phyloP scores from a whole-genome alignment of 2,329 filamentous ascomycete genomes.

The Zymoseptoria passerinii region DNA sequence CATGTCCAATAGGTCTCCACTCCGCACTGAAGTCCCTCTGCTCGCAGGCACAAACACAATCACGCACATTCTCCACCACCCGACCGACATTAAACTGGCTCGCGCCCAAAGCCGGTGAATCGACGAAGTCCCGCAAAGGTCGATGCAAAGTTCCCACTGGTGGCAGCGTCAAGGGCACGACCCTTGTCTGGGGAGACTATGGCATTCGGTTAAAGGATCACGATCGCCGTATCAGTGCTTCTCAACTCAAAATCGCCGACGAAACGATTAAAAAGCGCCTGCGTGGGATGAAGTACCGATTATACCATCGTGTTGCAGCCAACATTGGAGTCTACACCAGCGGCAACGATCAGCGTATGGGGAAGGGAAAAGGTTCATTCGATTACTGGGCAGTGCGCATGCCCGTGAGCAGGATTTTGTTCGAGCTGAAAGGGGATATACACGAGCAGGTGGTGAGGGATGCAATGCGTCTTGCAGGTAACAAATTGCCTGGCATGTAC shows the following conservation, averaged over 20 bases:
- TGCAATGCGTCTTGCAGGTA: conserved; percentile 85
- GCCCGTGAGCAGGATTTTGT: conserved; percentile 81
- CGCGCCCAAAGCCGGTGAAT: conserved; percentile 67
- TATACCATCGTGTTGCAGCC: conserved; percentile 85
- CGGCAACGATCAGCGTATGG: conserved; percentile 97
- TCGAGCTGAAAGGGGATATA: conserved; percentile 82
- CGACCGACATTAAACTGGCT: conserved; percentile 59
- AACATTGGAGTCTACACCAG: conserved; percentile 93
- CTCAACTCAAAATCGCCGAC: conserved; percentile 81
- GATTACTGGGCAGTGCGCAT: conserved; percentile 93
- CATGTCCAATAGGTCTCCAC: conserved; percentile 31
- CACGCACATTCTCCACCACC: conserved; percentile 24
- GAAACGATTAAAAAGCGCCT: conserved; percentile 86
- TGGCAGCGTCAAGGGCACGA: conserved; percentile 85
- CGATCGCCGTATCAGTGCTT: conserved; percentile 79
- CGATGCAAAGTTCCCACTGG: conserved; percentile 81
- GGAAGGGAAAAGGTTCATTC: conserved; percentile 95
- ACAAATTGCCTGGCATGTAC: conserved; percentile 86
- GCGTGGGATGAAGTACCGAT: conserved; percentile 80
- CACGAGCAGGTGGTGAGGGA: conserved; percentile 93
- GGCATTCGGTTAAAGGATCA: conserved; percentile 90
- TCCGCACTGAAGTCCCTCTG: conserved; percentile 20
- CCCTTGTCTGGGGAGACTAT: conserved; percentile 92
- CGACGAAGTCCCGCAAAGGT: conserved; percentile 82
- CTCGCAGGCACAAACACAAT: conserved; percentile 14